Base-by-base conservation (phyloP, 106 monocot genomes). In the Dendrobium huoshanense region DNA sequence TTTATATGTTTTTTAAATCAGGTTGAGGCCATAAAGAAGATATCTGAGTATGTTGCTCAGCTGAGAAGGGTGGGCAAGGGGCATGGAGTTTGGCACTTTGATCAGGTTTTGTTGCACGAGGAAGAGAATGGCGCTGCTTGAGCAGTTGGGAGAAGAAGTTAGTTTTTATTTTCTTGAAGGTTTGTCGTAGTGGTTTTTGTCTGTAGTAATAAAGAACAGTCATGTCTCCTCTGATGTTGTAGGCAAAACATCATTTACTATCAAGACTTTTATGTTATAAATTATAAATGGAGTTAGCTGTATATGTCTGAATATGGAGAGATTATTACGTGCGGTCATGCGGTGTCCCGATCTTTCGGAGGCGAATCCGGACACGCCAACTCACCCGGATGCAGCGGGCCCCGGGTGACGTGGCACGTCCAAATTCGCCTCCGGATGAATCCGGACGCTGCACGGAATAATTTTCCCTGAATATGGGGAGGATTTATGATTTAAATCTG, bases 21-120 rank as follows among this genome's bases (percentile, higher is more conserved):
- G 96, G 96, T 96, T 55, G 96, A 96, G 80, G 81, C 96, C 7
- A 96, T 94, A 43, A 96, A 96, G 83, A 96, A 88, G 83, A 96
- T 96, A 27, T 90, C 96, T 22, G 94, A 94, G 75, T 96, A 92
- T 81, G 94, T 96, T 49, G 80, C 96, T 72, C 96, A 96, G 83
- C 77, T 96, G 77, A 93, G 94, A 81, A 96, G 94, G 81, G 88
- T 96, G 7, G 96, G 96, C 24, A 94, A 96, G 73, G 96, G 96
- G 48, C 96, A 96, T 78, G 96, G 94, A 22, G 94, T 92, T 19
- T 96, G 94, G 94, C 96, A 96, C 73, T 96, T 96, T 81, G 92
- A 96, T 88, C 96, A 90, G 87, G 79, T 77, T 85, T 90, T 96
- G 80, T 90, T 94, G 17, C 77, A 87, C 33, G 90, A 82, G 75